phyloP scores from a whole-genome alignment of 2,329 filamentous ascomycete species.

The Cephalotrichum gorgonifer region DNA sequence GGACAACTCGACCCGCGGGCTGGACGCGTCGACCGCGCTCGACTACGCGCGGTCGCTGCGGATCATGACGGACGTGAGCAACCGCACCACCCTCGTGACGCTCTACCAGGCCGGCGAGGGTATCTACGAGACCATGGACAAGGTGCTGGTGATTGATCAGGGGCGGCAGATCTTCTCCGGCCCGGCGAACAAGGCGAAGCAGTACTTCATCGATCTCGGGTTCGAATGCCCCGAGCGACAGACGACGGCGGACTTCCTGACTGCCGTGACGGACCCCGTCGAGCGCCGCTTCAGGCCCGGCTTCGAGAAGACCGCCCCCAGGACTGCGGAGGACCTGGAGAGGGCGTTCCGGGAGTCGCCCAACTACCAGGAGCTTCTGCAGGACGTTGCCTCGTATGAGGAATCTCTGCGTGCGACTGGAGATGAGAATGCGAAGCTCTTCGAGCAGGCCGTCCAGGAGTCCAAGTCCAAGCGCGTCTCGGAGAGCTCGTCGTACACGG shows the following conservation, averaged over 20 bases:
- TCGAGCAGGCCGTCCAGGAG: constrained; percentile 42
- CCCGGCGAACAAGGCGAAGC: constrained; percentile 47
- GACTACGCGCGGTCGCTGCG: constrained; percentile 17
- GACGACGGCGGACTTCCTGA: constrained; percentile 68
- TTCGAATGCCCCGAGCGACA: constrained; percentile 62
- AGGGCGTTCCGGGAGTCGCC: constrained; percentile 19
- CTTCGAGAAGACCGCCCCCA: constrained; percentile 20
- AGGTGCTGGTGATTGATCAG: constrained; percentile 56
- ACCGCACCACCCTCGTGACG: constrained; percentile 14
- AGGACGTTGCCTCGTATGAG: constrained; percentile 17
- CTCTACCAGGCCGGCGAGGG: constrained; percentile 55
- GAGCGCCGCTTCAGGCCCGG: constrained; percentile 22
- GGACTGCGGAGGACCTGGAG: constrained; percentile 26
- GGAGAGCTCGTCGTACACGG: constrained; percentile 67
- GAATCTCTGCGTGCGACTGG: constrained; percentile 10
- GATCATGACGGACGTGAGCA: constrained; percentile 15
- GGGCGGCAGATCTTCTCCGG: constrained; percentile 60
- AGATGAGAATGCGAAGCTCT: constrained; percentile 47
- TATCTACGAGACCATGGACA: constrained; percentile 56
- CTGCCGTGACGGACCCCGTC: constrained; percentile 29
- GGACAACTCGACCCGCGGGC: constrained; percentile 20
- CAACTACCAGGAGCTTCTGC: constrained; percentile 16
- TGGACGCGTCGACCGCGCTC: constrained; percentile 18
- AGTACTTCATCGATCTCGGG: constrained; percentile 61
- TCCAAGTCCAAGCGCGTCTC: constrained; percentile 48